Base-by-base conservation (phyloP, 2,329 filamentous ascomycete species). In the Aspergillus tamarii region DNA sequence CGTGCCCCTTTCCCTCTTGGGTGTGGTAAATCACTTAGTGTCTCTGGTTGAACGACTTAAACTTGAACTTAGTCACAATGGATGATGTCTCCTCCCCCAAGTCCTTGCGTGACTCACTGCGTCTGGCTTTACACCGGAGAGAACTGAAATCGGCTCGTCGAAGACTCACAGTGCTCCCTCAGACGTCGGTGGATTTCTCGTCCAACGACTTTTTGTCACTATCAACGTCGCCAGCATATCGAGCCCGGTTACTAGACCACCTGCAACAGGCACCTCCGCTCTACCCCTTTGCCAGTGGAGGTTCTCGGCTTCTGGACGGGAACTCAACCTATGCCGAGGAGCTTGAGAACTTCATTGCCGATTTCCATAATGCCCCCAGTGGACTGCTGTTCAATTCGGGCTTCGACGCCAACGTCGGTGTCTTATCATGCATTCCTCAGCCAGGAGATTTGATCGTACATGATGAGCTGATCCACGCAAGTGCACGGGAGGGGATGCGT, bases 391-490 rank as follows among this genome's bases (percentile, higher is more conserved):
- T 89, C 69, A 87, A 87, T 65, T 90, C 88, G 0, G 89, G 88
- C 0, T 89, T 86, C 62, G 88, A 90, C 66, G 89, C 88, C 19
- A 91, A 91, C 69, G 82, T 85, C 0, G 88, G 87, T 0, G 79
- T 91, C 1, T 84, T 90, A n/a, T 79, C 83, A 2, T 86, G 84
- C 60, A 79, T 88, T 1, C 87, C 88, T 1, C 87, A 88, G 66
- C 79, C 78, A 0, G 86, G 84, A 0, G 89, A 91, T 73, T 70
- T 84, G 1, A 82, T 95, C 26, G 74, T 95, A 0, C 90, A 91
- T 68, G 92, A 94, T 70, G 90, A 90, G 73, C 81, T 90, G 36
- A 88, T 94, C 16, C 92, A 94, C 69, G 92, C 92, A 0, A 93
- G 90, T 68, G 87, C 89, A 1, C 91, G 93, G 64, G 91, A 94